These are phyloP conservation scores for Neurospora sp. DNA, from an alignment of 495 filamentous ascomycete genomes.

Conservation along the genomic window DNA sequence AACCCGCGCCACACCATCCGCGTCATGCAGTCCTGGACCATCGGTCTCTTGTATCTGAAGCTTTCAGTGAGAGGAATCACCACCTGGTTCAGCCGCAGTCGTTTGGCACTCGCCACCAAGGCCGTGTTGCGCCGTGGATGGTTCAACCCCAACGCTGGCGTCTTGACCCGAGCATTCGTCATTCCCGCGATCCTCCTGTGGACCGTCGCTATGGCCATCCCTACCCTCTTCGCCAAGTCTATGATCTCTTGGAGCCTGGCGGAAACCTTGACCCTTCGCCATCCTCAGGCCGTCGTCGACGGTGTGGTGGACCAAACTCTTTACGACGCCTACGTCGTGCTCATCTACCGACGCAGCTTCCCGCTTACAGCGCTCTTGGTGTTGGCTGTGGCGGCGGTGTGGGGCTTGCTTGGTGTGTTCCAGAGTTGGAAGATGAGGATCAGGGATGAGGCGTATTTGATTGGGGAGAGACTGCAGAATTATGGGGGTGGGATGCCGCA, in stretches of 20 bases:
- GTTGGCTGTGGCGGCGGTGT: slow-evolving; percentile 19
- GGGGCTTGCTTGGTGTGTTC: slow-evolving; percentile 51
- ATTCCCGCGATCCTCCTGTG: slow-evolving; percentile 57
- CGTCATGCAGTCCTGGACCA: slow-evolving; percentile 85
- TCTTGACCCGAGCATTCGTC: slow-evolving; percentile 77
- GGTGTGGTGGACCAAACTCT: slow-evolving; percentile 19
- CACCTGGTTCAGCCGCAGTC: slow-evolving; percentile 49
- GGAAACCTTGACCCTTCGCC: slow-evolving; percentile 3
- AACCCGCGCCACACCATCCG: slow-evolving; percentile 64
- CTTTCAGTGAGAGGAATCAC: slow-evolving; percentile 65
- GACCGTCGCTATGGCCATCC: slow-evolving; percentile 46
- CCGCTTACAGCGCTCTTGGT: slow-evolving; percentile 46
- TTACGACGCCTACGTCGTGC: slow-evolving; percentile 36
- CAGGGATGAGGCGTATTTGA: slow-evolving; percentile 89
- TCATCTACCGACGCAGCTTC: slow-evolving; percentile 66
- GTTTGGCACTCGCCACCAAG: slow-evolving; percentile 61
- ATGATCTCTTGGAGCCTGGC: slow-evolving; percentile 23
- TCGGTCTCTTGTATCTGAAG: slow-evolving; percentile 87
- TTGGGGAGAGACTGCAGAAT: slow-evolving; percentile 89
- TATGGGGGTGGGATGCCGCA: slow-evolving; percentile 50
- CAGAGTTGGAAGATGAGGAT: slow-evolving; percentile 74
- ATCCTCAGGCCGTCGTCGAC: slow-evolving; percentile 13
- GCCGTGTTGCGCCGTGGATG: slow-evolving; percentile 71
- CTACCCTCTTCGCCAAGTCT: slow-evolving; percentile 30
- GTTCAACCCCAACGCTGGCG: slow-evolving; percentile 63